Percentiles rank a stretch among this genome's conserved stretches.
Evolutionary conservation across 2,329 filamentous ascomycete genomes (phyloP).

Genomic region (Colletotrichum higginsianum): DNA sequence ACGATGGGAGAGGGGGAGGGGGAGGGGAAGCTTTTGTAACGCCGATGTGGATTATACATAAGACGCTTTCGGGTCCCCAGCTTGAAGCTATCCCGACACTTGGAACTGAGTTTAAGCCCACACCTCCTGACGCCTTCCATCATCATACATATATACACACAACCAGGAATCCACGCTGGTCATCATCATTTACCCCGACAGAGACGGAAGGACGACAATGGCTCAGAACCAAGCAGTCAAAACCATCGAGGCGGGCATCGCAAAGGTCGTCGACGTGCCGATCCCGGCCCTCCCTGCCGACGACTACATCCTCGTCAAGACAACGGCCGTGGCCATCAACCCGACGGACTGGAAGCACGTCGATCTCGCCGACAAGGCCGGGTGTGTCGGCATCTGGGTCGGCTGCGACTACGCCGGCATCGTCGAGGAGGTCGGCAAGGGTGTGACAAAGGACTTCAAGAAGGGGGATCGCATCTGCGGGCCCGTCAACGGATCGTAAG

Average conservation of each 20-base stretch:
- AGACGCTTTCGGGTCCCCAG: neutral
- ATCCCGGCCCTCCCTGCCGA: constrained; percentile 44
- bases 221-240: constrained; percentile 42
- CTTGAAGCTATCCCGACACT: neutral
- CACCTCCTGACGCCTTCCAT: neutral
- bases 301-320: constrained; percentile 53
- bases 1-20: constrained; percentile 5
- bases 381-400: constrained; percentile 45
- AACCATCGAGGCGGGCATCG: constrained; percentile 43
- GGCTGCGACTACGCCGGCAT: constrained; percentile 65
- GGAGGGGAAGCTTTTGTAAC: neutral
- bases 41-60: neutral
- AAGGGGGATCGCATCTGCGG: constrained; percentile 64
- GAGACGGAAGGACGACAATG: constrained; percentile 18
- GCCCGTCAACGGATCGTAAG: constrained; percentile 53
- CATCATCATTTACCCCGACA: neutral
- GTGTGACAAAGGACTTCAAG: constrained; percentile 59
- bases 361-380: constrained; percentile 43
- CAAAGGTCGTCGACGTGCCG: constrained; percentile 49
- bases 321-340: constrained; percentile 55
- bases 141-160: neutral
- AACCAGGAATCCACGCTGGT: neutral
- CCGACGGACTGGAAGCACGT: constrained; percentile 56
- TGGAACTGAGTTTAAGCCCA: neutral
- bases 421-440: constrained; percentile 61